Conservation (phyloP, 768 basidiomycete genomes). For the Tricholoma matsutake region DNA sequence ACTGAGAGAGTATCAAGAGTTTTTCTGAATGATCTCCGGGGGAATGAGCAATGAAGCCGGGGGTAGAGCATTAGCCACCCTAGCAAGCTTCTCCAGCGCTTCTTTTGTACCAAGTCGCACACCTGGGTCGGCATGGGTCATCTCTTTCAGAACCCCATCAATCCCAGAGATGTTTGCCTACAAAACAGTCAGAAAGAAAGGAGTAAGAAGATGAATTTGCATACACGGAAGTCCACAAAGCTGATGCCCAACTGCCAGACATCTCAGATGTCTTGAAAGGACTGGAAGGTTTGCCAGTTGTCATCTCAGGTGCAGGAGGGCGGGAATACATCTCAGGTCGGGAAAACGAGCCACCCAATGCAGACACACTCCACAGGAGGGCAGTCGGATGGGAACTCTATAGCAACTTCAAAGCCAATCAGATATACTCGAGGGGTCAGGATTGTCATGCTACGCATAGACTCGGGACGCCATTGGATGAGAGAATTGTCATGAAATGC, state of each 20-base stretch:
- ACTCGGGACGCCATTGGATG: slow-evolving; percentile 30
- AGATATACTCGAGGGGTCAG: slow-evolving; percentile 28
- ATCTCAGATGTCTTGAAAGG: slow-evolving; percentile 29
- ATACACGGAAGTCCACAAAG: slow-evolving; percentile 1
- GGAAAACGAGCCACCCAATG: slow-evolving; percentile 16
- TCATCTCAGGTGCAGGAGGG: slow-evolving; percentile 21
- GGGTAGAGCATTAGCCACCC: neutral
- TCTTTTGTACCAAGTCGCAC: neutral
- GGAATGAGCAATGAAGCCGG: neutral
- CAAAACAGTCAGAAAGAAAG: neutral
- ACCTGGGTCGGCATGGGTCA: neutral
- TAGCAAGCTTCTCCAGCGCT: neutral
- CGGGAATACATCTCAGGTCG: slow-evolving; percentile 18
- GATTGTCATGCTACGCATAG: slow-evolving; percentile 11
- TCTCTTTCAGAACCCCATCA: neutral
- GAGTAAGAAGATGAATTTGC: neutral
- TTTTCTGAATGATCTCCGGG: neutral
- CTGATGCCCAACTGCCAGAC: slow-evolving; percentile 20
- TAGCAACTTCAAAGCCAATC: slow-evolving; percentile 29
- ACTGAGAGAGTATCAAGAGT: too few relatives aligned
- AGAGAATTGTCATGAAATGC: slow-evolving; percentile 30
- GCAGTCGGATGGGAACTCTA: slow-evolving; percentile 22
- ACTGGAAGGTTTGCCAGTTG: slow-evolving; percentile 16
- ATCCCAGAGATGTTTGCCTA: neutral
- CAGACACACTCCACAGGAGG: slow-evolving; percentile 13